Base-by-base conservation (phyloP, 441 rosid genomes). In the Jatropha multifida region DNA sequence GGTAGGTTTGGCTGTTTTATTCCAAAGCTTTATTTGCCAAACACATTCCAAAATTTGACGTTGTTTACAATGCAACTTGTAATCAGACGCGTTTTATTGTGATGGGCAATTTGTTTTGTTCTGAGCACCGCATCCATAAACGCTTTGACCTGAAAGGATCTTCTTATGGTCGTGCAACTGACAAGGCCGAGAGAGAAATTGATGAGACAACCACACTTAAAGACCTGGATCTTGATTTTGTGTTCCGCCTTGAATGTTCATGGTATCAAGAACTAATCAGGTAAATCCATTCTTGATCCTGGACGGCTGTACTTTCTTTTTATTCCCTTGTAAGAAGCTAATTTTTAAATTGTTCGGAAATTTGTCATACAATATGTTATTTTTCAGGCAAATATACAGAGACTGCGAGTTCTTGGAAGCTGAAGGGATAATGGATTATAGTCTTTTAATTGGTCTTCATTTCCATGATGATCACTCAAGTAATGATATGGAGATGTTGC, bases 371-470 rank as follows among this genome's bases (percentile, higher is more conserved):
- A 20, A 69, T 27, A 40, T 59, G 32, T 70, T 71, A 26, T 37
- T 63, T 27, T 37, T 9, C 88, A 94, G 97, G 82, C 97, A 94
- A 91, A 86, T 92, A 61, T 83, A 90, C 75, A 83, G 94, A 59
- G 99, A 94, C 65, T 93, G 99, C 71, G 93, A 91, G 84, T 94
- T 94, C 86, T 88, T 94, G 85, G 97, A 94, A 84, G 88, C 92
- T 20, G 97, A 88, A 83, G 84, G 90, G 64, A 93, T 94, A 54
- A 94, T 94, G 97, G 97, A 94, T 81, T 94, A 94, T 46, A 94
- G 98, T 83, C 96, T 94, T n/a, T 66, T 94, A 77, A 80, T 94
- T 56, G 98, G 98, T 58, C 82, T 94, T 76, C 98, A 94, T 81
- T 94, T 94, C 81, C 90, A 92, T 2, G 96, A 90, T 74, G 93